phyloP scores from a whole-genome alignment of 345 rosid genomes.

The Acer negundo region DNA sequence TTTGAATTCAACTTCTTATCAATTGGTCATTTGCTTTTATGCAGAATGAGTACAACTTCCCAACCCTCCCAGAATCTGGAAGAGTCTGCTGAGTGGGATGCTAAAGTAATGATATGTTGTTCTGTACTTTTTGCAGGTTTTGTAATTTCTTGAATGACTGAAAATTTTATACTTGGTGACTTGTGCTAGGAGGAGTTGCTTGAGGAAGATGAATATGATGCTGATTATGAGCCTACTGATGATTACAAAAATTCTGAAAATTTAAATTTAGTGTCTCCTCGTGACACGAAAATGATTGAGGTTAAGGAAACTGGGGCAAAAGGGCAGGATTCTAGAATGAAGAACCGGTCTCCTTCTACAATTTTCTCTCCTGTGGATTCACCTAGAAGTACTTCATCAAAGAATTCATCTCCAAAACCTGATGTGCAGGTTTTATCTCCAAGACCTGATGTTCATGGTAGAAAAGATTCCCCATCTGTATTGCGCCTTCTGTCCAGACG shows the following conservation, averaged over 20 bases:
- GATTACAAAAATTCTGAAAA: conserved; percentile 34
- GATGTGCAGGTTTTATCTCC: conserved; percentile 32
- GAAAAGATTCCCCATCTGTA: conserved; percentile 30
- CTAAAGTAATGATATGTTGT: conserved; percentile 29
- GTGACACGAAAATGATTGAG: conserved; percentile 22
- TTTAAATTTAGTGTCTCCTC: conserved; percentile 16
- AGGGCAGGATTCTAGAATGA: conserved; percentile 21
- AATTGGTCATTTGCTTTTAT: conserved; percentile 14
- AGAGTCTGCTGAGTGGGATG: conserved; percentile 35
- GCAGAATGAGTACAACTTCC: conserved; percentile 39
- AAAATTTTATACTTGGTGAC: conserved; percentile 7
- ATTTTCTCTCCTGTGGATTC: conserved; percentile 40
- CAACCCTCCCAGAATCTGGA: conserved; percentile 25
- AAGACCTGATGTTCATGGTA: conserved; percentile 20
- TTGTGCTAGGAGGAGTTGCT: conserved; percentile 34
- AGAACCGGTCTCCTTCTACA: conserved; percentile 19
- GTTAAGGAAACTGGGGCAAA: conserved; percentile 19
- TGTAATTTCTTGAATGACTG: conserved; percentile 9
- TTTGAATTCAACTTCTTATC: no score
- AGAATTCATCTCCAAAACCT: conserved; percentile 37
- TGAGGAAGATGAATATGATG: conserved; percentile 34
- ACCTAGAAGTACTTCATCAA: conserved; percentile 35
- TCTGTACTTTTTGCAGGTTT: neutral
- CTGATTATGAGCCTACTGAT: conserved; percentile 35
- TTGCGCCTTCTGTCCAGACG: conserved; percentile 39